Conservation (phyloP, 2,329 filamentous ascomycete species). For the Fusarium buharicum region DNA sequence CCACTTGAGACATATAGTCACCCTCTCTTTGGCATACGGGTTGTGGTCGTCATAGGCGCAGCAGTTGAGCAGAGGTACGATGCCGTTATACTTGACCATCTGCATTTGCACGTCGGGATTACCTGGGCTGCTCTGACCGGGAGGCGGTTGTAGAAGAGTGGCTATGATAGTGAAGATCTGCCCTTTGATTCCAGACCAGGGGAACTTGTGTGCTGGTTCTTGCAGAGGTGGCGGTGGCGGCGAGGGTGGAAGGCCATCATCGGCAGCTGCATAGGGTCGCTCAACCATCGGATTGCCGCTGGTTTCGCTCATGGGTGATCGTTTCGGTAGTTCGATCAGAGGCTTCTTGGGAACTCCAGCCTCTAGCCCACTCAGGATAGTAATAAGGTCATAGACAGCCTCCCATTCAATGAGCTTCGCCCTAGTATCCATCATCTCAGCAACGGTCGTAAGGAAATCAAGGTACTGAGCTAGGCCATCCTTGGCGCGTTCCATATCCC, state of each 20-base stretch:
- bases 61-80: conserved; percentile 88
- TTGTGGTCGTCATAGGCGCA: conserved; percentile 94
- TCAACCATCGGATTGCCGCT: conserved; percentile 62
- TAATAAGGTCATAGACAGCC: conserved; percentile 86
- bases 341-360: conserved; percentile 86
- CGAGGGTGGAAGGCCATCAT: conserved; percentile 50
- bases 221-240: conserved; percentile 62
- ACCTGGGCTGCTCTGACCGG: conserved; percentile 67
- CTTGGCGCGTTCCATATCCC: conserved; percentile 98
- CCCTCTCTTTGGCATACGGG: conserved; percentile 91
- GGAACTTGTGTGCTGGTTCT: conserved; percentile 70
- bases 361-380: conserved; percentile 86
- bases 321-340: conserved; percentile 61
- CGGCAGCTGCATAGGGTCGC: conserved; percentile 65
- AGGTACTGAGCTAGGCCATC: conserved; percentile 95
- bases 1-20: conserved; percentile 89
- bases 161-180: conserved; percentile 91
- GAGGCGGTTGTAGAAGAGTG: conserved; percentile 86
- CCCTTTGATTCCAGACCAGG: conserved; percentile 84
- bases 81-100: conserved; percentile 84
- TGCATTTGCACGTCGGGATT: conserved; percentile 86
- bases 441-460: conserved; percentile 90
- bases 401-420: conserved; percentile 91
- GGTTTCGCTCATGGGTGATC: conserved; percentile 37
- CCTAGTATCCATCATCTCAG: conserved; percentile 85